Conservation (phyloP, 116 monocot species). For the Thalassia testudinum region DNA sequence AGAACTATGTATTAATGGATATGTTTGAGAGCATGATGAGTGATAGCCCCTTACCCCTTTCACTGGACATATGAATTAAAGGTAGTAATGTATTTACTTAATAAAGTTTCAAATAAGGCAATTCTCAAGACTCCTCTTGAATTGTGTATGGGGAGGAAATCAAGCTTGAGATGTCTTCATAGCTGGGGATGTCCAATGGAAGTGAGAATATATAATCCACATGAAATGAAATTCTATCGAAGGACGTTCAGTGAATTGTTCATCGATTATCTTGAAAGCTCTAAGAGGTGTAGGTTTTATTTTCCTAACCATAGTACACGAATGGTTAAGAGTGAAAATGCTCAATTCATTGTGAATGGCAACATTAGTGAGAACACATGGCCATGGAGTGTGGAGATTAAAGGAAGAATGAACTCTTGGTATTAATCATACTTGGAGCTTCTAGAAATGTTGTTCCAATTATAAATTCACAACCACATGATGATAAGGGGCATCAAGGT, state of each 20-base stretch:
- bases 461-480: not conserved
- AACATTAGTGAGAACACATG: not conserved
- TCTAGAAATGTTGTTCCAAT: not conserved
- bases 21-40: too few species aligned
- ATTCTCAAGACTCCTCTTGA: too few species aligned
- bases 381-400: not conserved
- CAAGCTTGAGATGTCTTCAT: too few species aligned
- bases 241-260: constrained; percentile 1
- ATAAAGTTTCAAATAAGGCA: too few species aligned
- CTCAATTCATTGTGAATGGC: constrained; percentile 6
- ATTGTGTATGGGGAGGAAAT: too few species aligned
- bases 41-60: too few species aligned
- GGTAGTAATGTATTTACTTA: too few species aligned
- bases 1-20: too few species aligned
- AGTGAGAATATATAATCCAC: not conserved
- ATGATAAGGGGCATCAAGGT: not conserved
- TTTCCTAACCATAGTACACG: not conserved
- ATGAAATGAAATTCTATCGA: constrained; percentile 4
- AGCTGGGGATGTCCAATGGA: too few species aligned
- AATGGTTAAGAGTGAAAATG: constrained; percentile 2
- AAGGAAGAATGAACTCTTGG: not conserved
- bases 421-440: not conserved
- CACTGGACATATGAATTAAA: too few species aligned
- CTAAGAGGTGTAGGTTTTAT: constrained; percentile 9
- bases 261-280: not conserved